Evolutionary conservation across 1,284 basidiomycete species (phyloP).

Genomic region (Sporisorium iseilematis-ciliati): DNA sequence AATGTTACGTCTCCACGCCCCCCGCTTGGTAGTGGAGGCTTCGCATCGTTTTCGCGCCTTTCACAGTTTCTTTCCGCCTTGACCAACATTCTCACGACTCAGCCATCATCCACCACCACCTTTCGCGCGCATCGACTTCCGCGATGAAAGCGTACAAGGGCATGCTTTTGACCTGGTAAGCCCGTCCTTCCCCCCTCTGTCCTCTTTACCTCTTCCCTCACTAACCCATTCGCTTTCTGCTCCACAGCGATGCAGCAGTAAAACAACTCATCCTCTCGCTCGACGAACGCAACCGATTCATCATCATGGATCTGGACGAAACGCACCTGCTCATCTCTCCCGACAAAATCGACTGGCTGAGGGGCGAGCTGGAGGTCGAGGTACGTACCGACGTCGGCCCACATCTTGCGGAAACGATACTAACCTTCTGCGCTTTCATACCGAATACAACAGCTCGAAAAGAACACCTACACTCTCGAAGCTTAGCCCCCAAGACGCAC

Average conservation of each 20-base stretch:
- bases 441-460: slow-evolving; percentile 58
- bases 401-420: background rate
- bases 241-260: slow-evolving; percentile 82
- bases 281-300: slow-evolving; percentile 79
- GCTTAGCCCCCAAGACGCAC: slow-evolving; percentile 23
- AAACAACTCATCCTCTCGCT: slow-evolving; percentile 87
- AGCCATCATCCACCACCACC: too few species aligned
- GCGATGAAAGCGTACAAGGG: slow-evolving; percentile 79
- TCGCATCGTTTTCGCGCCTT: background rate
- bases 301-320: slow-evolving; percentile 88
- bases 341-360: slow-evolving; percentile 81
- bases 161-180: slow-evolving; percentile 80
- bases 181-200: slow-evolving; percentile 23
- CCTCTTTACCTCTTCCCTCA: background rate
- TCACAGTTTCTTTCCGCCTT: background rate
- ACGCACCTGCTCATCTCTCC: slow-evolving; percentile 84
- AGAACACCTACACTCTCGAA: slow-evolving; percentile 65
- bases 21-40: too few species aligned
- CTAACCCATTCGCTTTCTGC: background rate
- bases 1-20: too few species aligned
- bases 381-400: slow-evolving; percentile 74
- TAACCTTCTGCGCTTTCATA: background rate
- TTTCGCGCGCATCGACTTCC: background rate
- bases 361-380: slow-evolving; percentile 81
- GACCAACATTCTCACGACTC: background rate